A percentile compares a stretch with the other conserved stretches of the same genome.
Evolutionary conservation across 257 asterid genomes (phyloP).

Genomic region (Primulina eburnea): DNA sequence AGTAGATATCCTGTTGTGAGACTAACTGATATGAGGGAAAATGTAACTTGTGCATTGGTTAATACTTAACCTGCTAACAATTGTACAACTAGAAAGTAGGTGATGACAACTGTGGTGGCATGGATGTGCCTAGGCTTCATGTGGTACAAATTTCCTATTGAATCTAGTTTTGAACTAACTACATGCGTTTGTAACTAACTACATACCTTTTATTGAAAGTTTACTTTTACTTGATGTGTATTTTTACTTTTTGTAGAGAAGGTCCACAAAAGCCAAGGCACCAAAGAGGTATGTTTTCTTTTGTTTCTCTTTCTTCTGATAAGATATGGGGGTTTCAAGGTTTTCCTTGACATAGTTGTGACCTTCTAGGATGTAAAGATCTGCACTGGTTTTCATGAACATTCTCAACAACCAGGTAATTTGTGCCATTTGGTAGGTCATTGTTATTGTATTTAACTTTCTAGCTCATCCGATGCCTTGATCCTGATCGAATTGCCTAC

Average conservation of each 20-base stretch:
- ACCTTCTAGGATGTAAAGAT: constrained; percentile 60
- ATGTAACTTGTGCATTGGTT: constrained; percentile 9
- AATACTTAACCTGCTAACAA: neutral
- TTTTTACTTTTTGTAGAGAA: constrained; percentile 53
- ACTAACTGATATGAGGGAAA: constrained; percentile 14
- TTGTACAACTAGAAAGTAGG: neutral
- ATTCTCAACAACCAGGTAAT: constrained; percentile 66
- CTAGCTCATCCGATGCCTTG: neutral
- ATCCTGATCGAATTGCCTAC: constrained; percentile 13
- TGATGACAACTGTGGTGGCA: neutral
- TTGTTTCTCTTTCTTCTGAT: constrained; percentile 12
- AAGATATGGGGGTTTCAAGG: neutral
- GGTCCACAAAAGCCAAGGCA: constrained; percentile 48
- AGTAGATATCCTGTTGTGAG: neutral
- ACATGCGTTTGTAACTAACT: neutral
- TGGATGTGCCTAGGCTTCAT: constrained; percentile 1
- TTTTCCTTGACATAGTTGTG: constrained; percentile 16
- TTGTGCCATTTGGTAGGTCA: constrained; percentile 6
- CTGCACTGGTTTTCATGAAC: constrained; percentile 57
- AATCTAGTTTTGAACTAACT: neutral
- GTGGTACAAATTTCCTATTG: neutral
- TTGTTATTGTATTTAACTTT: neutral
- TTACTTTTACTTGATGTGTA: constrained; percentile 27
- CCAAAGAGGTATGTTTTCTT: constrained; percentile 43
- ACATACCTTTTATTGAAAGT: constrained; percentile 2